A percentile compares a stretch with the other conserved stretches of the same genome.
Evolutionary conservation across 768 basidiomycete species (phyloP).

Genomic region (Trametes coccinea): DNA sequence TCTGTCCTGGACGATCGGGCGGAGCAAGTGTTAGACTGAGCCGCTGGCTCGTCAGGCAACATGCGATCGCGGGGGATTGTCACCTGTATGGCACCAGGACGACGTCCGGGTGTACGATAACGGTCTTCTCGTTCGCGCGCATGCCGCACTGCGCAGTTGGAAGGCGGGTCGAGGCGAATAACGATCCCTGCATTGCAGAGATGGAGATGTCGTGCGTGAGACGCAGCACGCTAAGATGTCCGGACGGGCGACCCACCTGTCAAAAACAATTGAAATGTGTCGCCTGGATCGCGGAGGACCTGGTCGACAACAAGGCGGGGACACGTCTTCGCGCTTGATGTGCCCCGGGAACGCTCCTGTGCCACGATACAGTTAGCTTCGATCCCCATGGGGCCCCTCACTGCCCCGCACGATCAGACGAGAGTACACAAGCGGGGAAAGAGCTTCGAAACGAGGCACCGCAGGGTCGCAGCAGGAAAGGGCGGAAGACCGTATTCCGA

Average conservation of each 20-base stretch:
- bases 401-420: background rate
- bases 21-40: background rate
- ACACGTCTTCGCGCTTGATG: background rate
- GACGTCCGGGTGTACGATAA: conserved; percentile 65
- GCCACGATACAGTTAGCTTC: background rate
- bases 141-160: conserved; percentile 37
- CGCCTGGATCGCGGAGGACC: background rate
- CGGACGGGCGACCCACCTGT: background rate
- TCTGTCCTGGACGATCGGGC: conserved; percentile 33
- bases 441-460: background rate
- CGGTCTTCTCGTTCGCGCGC: conserved; percentile 65
- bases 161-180: background rate
- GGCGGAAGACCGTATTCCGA: conserved; percentile 3
- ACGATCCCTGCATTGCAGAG: background rate
- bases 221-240: background rate
- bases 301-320: background rate
- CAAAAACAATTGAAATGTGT: background rate
- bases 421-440: background rate
- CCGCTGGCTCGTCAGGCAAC: background rate
- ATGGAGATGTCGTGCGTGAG: background rate
- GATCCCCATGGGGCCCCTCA: conserved; percentile 18
- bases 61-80: conserved; percentile 19
- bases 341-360: background rate
- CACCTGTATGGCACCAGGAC: conserved; percentile 81
- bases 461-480: background rate